phyloP scores from a whole-genome alignment of 495 filamentous ascomycete genomes.

The Cercophora sp. region DNA sequence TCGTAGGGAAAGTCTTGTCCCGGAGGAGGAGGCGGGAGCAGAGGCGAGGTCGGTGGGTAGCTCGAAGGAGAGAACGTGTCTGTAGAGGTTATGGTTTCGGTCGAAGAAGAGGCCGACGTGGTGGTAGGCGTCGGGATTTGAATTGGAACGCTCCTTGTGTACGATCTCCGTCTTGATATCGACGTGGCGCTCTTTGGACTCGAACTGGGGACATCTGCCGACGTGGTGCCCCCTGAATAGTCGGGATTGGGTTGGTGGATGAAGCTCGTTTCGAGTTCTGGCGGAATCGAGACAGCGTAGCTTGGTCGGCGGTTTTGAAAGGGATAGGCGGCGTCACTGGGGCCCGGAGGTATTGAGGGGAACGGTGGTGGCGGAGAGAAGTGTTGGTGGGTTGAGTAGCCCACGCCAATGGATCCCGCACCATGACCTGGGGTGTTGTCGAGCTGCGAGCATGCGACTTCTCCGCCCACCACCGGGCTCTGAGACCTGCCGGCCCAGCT shows the following conservation, averaged over 20 bases:
- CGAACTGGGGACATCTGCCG: slow-evolving; percentile 21
- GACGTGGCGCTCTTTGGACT: slow-evolving; percentile 26
- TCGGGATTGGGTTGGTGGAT: slow-evolving; percentile 40
- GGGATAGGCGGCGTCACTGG: slow-evolving; percentile 26
- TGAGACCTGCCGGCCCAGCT: slow-evolving; percentile 1
- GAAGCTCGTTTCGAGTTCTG: slow-evolving; percentile 35
- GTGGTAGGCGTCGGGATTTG: slow-evolving; percentile 23
- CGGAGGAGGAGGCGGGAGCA: slow-evolving; percentile 36
- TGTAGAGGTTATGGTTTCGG: slow-evolving; percentile 18
- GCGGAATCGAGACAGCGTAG: slow-evolving; percentile 34
- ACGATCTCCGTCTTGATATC: slow-evolving; percentile 37
- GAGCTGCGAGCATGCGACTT: not conserved
- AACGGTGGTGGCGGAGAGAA: slow-evolving; percentile 28
- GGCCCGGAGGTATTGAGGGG: slow-evolving; percentile 38
- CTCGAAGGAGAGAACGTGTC: slow-evolving; percentile 38
- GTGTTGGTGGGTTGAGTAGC: not conserved
- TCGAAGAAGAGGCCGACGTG: slow-evolving; percentile 14
- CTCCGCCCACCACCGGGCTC: not conserved
- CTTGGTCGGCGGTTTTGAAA: slow-evolving; percentile 40
- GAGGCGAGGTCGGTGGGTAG: slow-evolving; percentile 40
- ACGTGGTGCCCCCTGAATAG: slow-evolving; percentile 31
- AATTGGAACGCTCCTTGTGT: slow-evolving; percentile 38
- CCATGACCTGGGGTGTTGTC: not conserved
- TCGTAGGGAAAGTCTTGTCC: slow-evolving; percentile 24
- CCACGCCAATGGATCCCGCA: not conserved